These are phyloP conservation scores for Wickerhamiella spandovensis DNA, from an alignment of 805 yeast species.

Conservation along the genomic window DNA sequence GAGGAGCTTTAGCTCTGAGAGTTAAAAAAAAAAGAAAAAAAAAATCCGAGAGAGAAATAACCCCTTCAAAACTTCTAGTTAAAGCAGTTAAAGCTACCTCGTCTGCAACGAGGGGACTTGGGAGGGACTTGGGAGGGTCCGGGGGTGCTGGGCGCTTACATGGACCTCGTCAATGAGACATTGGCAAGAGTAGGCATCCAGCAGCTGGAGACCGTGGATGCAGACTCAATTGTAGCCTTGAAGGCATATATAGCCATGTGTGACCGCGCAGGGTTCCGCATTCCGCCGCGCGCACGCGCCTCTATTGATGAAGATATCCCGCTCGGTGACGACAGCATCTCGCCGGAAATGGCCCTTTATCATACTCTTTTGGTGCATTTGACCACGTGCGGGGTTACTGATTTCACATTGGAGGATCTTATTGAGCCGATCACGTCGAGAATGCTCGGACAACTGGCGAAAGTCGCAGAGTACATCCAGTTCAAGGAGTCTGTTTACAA, in stretches of 20 bases:
- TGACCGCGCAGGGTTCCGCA: neutral
- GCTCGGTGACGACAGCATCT: neutral
- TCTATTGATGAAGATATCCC: neutral
- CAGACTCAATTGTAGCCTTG: neutral
- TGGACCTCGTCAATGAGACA: neutral
- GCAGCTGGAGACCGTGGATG: neutral
- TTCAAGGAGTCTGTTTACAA: neutral
- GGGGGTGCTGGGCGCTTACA: no score
- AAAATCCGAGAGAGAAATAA: no score
- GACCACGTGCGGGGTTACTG: neutral
- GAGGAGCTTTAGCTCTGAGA: no score
- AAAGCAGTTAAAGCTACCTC: no score
- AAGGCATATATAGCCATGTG: neutral
- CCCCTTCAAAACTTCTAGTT: no score
- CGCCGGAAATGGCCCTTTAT: neutral
- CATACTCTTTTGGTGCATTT: neutral
- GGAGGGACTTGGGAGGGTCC: no score
- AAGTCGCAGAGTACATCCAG: neutral
- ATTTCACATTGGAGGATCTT: neutral
- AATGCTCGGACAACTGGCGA: neutral
- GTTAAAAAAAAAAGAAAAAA: no score
- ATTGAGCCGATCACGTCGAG: neutral
- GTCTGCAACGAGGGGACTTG: no score
- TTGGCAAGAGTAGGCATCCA: neutral
- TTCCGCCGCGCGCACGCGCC: neutral